Base-by-base conservation (phyloP, 1,284 basidiomycete genomes). In the Wallemia ichthyophaga region DNA sequence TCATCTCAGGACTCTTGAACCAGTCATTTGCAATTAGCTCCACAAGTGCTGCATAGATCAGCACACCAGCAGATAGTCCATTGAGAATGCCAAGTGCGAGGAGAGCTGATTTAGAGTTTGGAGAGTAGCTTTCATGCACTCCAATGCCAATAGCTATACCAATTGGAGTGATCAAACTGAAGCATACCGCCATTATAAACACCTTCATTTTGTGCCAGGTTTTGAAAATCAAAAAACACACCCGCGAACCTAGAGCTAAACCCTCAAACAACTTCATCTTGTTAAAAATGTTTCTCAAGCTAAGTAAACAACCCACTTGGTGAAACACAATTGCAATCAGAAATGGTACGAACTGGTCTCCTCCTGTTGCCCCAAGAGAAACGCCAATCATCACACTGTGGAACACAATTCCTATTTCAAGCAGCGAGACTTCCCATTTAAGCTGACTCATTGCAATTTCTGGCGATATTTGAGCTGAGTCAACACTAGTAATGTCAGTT, bases 341-440 rank as follows among this genome's bases (percentile, higher is more conserved):
- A 5, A 68, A 63, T 0, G 68, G 64, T 1, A 65, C 61, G 61
- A 65, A 68, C 27, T 62, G 61, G 9, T 58, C 58, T 24, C 62
- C 64, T n/a, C 61, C 60, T 19, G 59, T 61, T 1, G 64, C 65
- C 25, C 68, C 70, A n/a, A 72, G 64, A 3, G 69, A 68, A 9
- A 70, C 69, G 17, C 69, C 69, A 13, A 66, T 67, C 64, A 66
- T 64, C 60, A 59, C 68, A 48, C 60, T 61, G 59, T 67, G 71
- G 65, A 73, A 72, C 61, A 72, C 67, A 63, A 73, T 72, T 26
- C 72, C 72, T 0, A 67, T 68, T 59, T 73, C 71, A 27, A 73
- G 66, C 23, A 71, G 64, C 27, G 66, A 11, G 1, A 72, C 69
- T 57, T 70, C 67, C 62, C 65, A 67, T 58, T 67, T 64, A 63